A percentile compares a stretch with the other conserved stretches of the same genome.
Conservation (phyloP, 371 early-diverging fungal genomes). For the Rhizopus arrhizus region DNA sequence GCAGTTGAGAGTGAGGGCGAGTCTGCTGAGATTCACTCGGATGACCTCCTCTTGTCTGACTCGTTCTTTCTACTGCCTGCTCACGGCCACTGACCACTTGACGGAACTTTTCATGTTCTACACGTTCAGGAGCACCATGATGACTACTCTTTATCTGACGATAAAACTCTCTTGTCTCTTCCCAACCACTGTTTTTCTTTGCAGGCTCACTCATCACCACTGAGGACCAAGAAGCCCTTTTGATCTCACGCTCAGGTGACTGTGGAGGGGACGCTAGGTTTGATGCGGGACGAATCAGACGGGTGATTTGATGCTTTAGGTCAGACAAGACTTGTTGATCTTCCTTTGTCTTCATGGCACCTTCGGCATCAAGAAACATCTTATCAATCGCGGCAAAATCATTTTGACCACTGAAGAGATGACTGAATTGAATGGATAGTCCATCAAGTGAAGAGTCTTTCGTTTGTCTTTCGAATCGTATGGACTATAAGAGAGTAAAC, state of each 20-base stretch:
- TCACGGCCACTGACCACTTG: conserved; percentile 26
- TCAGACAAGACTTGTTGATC: conserved; percentile 46
- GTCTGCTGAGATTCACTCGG: conserved; percentile 19
- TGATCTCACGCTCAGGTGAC: conserved; percentile 15
- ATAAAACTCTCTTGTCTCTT: conserved; percentile 10
- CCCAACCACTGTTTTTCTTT: conserved; percentile 13
- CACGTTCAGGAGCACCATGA: conserved; percentile 21
- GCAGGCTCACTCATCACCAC: conserved; percentile 16
- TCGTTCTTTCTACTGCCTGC: conserved; percentile 22
- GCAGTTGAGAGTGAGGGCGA: conserved; percentile 20
- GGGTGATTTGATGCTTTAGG: conserved; percentile 17
- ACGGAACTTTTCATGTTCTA: conserved; percentile 23
- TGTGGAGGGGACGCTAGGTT: conserved; percentile 23
- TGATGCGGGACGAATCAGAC: conserved; percentile 27
- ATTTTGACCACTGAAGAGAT: too few species aligned
- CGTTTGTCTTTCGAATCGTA: too few species aligned
- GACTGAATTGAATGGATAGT: too few species aligned
- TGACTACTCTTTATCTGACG: conserved; percentile 13
- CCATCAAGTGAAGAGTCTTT: too few species aligned
- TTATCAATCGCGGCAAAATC: conserved; percentile 22
- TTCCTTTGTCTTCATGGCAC: conserved; percentile 38
- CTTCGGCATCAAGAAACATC: conserved; percentile 41
- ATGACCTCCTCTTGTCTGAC: conserved; percentile 25
- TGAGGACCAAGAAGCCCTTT: conserved; percentile 32
- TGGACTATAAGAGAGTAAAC: too few species aligned